Evolutionary conservation across 2,329 filamentous ascomycete genomes (phyloP).

Genomic region (Calonectria crousiana): DNA sequence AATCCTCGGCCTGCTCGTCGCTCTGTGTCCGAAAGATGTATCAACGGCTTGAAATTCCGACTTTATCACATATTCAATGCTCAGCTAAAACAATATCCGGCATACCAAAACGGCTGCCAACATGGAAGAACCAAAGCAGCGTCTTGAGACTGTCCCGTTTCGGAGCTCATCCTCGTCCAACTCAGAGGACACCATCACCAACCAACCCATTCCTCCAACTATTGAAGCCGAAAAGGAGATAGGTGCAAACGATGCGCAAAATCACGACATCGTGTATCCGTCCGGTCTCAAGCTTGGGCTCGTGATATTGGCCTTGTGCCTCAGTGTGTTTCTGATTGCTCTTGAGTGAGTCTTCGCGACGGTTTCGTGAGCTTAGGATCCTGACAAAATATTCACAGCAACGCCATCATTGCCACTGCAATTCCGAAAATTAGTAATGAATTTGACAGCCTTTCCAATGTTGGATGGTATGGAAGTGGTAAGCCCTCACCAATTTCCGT

Average conservation of each 20-base stretch:
- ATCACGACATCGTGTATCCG: not conserved
- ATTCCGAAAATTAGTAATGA: not conserved
- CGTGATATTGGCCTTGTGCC: not conserved
- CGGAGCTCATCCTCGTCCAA: not conserved
- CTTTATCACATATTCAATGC: not conserved
- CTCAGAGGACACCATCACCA: not conserved
- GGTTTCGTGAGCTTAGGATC: not conserved
- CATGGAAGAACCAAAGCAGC: not conserved
- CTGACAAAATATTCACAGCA: not conserved
- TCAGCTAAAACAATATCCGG: not conserved
- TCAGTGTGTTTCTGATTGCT: not conserved
- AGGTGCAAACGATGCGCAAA: not conserved
- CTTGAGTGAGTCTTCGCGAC: not conserved
- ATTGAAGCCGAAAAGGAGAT: not conserved
- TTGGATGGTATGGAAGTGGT: not conserved
- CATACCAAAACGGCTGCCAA: not conserved
- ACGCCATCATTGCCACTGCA: not conserved
- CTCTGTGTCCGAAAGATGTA: not conserved
- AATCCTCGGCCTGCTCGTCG: not conserved
- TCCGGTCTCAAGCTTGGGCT: not conserved
- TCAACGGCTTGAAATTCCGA: not conserved
- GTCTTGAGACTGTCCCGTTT: not conserved
- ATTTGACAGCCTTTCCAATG: not conserved
- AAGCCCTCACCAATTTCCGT: not conserved
- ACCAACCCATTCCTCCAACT: not conserved